Evolutionary conservation across 305 asterid genomes (phyloP), one percentile per base, ranked within the genome.

Genomic region (Fraxinus dipetala): DNA sequence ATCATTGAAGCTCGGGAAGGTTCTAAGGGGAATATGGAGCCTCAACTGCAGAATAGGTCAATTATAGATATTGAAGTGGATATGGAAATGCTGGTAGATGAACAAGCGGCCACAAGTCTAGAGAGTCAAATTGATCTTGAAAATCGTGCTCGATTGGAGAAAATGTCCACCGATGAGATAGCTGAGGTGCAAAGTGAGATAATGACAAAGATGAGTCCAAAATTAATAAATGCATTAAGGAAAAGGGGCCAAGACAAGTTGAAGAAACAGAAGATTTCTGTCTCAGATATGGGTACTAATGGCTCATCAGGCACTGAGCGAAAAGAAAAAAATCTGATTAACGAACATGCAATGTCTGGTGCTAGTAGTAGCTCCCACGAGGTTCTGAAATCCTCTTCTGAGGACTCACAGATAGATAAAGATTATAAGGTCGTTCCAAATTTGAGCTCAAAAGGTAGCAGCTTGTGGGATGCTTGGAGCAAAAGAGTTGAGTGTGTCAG

Each of bases 401-500:
- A 75, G 32, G 90, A 86, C 24, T 78, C 82, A 79, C 80, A 1
- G 59, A 81, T 72, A 75, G 85, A 83, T 78, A 78, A 86, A 72
- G 85, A 76, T 76, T 81, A 76, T 56, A 87, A 85, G 67, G 72
- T n/a, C 78, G 78, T 81, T 59, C 63, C 86, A 26, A 81, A 76
- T 80, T 54, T 28, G 82, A 86, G 77, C 70, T 78, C 88, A 31
- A 77, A 84, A 74, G 82, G 85, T 79, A 31, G 87, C 78, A 84
- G 92, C 79, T 45, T 85, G 85, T 96, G 99, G 99, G 90, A 88
- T 84, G 84, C 89, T 22, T 96, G 99, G 99, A 94, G 95, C 84
- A 85, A 81, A 88, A 88, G 97, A 89, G 99, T 96, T 63, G 99
- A 94, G 89, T 79, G 80, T 85, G 97, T 85, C 84, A 90, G 97